These are phyloP conservation scores for Pseudogymnoascus sp. DNA, from an alignment of 2,329 filamentous ascomycete genomes.

Conservation along the genomic window DNA sequence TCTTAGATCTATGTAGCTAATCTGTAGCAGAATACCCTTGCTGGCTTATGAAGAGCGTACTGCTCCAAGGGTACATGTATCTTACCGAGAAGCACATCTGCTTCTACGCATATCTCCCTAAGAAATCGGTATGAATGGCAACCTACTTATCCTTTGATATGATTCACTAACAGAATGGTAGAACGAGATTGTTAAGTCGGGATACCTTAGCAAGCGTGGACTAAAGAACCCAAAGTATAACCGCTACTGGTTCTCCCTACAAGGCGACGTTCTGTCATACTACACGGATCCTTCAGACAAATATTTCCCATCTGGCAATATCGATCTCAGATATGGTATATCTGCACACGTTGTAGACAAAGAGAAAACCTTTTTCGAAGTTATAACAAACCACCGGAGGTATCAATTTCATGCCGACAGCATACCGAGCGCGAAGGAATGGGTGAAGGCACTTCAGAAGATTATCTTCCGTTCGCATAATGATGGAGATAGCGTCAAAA, in stretches of 20 bases:
- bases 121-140: conserved; percentile 61
- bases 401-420: conserved; percentile 90
- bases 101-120: conserved; percentile 95
- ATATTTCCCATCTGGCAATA: conserved; percentile 86
- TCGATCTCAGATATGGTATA: conserved; percentile 86
- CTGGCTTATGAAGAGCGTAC: conserved; percentile 82
- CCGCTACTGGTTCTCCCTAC: conserved; percentile 87
- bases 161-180: conserved; percentile 31
- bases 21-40: conserved; percentile 68
- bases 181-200: conserved; percentile 72
- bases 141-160: not conserved
- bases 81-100: conserved; percentile 89
- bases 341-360: conserved; percentile 72
- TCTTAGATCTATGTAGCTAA: conserved; percentile 16
- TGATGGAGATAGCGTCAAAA: conserved; percentile 94
- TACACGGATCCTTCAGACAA: conserved; percentile 74
- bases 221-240: conserved; percentile 80
- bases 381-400: conserved; percentile 72
- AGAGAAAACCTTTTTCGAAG: conserved; percentile 64
- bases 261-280: conserved; percentile 86
- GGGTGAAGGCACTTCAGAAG: conserved; percentile 88
- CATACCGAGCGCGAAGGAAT: conserved; percentile 80
- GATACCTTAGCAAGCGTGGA: conserved; percentile 80
- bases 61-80: conserved; percentile 93
- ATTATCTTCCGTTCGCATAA: conserved; percentile 95